Base-by-base conservation (phyloP, 2,329 filamentous ascomycete genomes). In the Talaromyces amestolkiae region DNA sequence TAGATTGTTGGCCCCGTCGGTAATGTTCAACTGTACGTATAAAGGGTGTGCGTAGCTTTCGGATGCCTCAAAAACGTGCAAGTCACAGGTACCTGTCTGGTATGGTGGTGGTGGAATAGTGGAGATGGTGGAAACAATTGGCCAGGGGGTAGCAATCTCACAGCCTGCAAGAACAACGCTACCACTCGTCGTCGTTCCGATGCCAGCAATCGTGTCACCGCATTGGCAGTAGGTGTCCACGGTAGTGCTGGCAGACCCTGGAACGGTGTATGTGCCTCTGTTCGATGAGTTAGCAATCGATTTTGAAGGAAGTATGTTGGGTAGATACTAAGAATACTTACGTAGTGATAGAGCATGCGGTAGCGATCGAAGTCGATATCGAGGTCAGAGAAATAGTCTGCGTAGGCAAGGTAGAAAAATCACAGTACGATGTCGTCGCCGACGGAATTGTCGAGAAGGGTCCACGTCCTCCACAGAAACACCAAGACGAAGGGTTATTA, bases 61-160 rank as follows among this genome's bases (percentile, higher is more conserved):
- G 13, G 61, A 54, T 17, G 49, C 33, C 51, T 64, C 61, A 45
- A 27, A 35, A 4, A 64, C 24, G 7, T 64, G 61, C 15, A 64
- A 2, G 31, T 64, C 54, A 11, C 61, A 64, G 8, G 35, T 47
- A 5, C 61, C 61, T 43, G 61, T 64, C 4, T 58, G 61, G 15
- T 58, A 64, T n/a, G 61, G 47, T 5, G 31, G 49, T 7, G 61
- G 61, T 45, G 61, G 22, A 24, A 63, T 64, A n/a, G 61, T 64
- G 10, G 61, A 64, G 19, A 63, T 27, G 19, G 61, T 63, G 1
- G 45, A 41, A 17, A 54, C 22, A 9, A 63, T 45, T 17, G 47
- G 27, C 61, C 49, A 45, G 51, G 51, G 51, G 8, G 51, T 54
- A 3, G 33, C 19, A 22, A 63, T 13, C 19, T 53, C 61, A 15